phyloP scores from a whole-genome alignment of 129 eudicot species.

The Chrysanthemum lavandulifolium region DNA sequence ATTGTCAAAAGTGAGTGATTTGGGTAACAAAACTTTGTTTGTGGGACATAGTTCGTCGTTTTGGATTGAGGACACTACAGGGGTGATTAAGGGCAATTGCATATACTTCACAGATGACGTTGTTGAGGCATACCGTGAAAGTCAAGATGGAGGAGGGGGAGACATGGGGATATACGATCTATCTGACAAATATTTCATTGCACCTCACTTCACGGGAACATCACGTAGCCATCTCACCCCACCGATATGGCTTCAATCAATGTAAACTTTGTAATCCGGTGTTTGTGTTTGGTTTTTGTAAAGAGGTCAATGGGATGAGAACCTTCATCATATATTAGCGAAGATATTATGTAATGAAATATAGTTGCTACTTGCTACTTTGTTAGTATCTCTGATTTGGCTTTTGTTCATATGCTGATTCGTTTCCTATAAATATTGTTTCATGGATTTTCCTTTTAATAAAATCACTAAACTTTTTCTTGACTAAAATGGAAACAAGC shows the following conservation, averaged over 20 bases:
- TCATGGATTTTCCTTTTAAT: too few species aligned
- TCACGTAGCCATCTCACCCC: not conserved
- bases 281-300: too few species aligned
- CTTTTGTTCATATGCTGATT: too few species aligned
- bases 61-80: not conserved
- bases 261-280: too few species aligned
- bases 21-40: not conserved
- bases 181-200: not conserved
- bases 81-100: not conserved
- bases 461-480: too few species aligned
- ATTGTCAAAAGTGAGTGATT: not conserved
- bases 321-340: too few species aligned
- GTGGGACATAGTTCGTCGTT: not conserved
- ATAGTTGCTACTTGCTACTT: too few species aligned
- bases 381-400: too few species aligned
- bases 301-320: too few species aligned
- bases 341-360: too few species aligned
- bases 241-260: not conserved
- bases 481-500: too few species aligned
- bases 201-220: not conserved
- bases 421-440: too few species aligned
- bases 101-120: not conserved
- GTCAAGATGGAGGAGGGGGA: not conserved
- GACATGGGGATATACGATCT: not conserved
- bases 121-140: not conserved